Base-by-base conservation (phyloP, 1,139 yeast species). In the Kodamaea arcana region DNA sequence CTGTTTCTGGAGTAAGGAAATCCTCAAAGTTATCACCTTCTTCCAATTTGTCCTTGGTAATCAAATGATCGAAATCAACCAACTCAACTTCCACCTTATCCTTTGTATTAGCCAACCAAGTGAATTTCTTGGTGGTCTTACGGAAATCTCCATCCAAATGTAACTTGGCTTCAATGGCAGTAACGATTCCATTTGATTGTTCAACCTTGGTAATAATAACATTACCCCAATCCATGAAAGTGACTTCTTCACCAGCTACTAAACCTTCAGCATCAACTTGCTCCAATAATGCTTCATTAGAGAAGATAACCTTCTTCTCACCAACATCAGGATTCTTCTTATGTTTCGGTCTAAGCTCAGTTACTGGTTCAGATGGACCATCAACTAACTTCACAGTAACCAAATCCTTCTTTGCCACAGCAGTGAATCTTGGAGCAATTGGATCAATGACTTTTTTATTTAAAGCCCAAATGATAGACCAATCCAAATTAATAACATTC, bases 221-320 rank as follows among this genome's bases (percentile, higher is more conserved):
- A 57, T 92, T 92, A 75, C 97, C 97, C 98, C 98, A 92, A 67
- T 92, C 97, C 98, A 92, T 92, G 55, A 92, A 77, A 27, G 97
- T 92, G 42, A 90, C 74, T 69, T 92, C 97, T 66, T 92, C 97
- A 40, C 72, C 74, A 38, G 77, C 82, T 32, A 69, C 79, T 43
- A 85, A 68, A 21, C 80, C 68, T 41, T 69, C 74, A 36, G 97
- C 97, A 65, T 92, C 98, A 23, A 73, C 94, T 65, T 86, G 95
- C 57, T 90, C 97, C 53, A 92, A 74, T 52, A 87, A 65, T 32
- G 84, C 72, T 39, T 77, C 66, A 43, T 79, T 69, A 48, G 78
- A 65, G 60, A 66, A 84, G 48, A 83, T 65, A 33, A 90, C 90
- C 56, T 79, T 75, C 75, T 92, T 92, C 50, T 63, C 69, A 48